These are phyloP conservation scores for Alnus glutinosa DNA, from an alignment of 306 rosid species.

Conservation along the genomic window DNA sequence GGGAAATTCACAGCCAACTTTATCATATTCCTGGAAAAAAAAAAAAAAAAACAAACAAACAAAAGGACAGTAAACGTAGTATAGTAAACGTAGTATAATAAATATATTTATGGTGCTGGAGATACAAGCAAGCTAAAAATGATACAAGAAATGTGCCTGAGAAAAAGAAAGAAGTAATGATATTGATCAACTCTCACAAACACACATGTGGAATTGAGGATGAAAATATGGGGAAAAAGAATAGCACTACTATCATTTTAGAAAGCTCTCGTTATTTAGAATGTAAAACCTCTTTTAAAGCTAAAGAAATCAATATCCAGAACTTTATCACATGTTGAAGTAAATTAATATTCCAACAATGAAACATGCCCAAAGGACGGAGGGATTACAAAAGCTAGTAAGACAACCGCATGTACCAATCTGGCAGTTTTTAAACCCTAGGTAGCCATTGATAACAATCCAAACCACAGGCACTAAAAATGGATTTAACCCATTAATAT, in stretches of 20 bases:
- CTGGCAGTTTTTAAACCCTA: too few relatives aligned
- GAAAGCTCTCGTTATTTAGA: background rate
- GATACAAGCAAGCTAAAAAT: background rate
- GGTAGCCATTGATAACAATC: too few relatives aligned
- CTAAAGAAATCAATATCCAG: background rate
- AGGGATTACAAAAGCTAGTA: too few relatives aligned
- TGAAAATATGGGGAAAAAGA: background rate
- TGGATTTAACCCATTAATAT: too few relatives aligned
- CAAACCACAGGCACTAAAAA: too few relatives aligned
- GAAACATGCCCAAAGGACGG: background rate
- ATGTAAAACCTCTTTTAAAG: background rate
- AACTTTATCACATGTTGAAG: background rate
- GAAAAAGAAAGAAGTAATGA: background rate
- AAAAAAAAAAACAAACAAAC: slow-evolving; percentile 4
- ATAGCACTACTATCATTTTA: background rate
- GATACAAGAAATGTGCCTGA: background rate
- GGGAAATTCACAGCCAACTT: slow-evolving; percentile 44
- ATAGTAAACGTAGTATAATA: background rate
- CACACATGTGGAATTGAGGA: background rate
- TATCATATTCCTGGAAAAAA: slow-evolving; percentile 51
- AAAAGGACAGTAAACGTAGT: background rate
- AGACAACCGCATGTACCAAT: too few relatives aligned
- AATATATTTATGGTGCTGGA: background rate
- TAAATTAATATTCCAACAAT: background rate
- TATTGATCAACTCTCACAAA: background rate